Evolutionary conservation across 768 basidiomycete species (phyloP).

Genomic region (Lentinula edodes): DNA sequence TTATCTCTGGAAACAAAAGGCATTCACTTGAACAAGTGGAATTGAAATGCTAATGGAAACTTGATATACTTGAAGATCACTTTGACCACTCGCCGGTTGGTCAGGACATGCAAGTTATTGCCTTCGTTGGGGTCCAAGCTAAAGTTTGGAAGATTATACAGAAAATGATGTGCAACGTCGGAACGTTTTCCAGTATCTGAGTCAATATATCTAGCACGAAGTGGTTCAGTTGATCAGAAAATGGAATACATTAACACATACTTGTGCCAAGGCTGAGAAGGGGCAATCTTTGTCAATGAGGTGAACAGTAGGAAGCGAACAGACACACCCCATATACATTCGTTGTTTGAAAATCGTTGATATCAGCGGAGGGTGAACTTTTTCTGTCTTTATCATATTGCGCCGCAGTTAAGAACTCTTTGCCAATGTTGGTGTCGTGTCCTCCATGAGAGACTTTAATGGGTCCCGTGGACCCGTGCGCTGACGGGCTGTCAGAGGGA

Average conservation of each 20-base stretch:
- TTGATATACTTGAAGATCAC: conserved; percentile 22
- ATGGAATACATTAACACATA: background rate
- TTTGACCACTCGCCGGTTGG: conserved; percentile 19
- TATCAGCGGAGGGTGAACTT: conserved; percentile 20
- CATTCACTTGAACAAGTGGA: background rate
- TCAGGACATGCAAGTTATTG: conserved; percentile 8
- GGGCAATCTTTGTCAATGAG: background rate
- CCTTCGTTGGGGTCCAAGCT: conserved; percentile 12
- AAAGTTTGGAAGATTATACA: conserved; percentile 23
- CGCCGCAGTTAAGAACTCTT: conserved; percentile 31
- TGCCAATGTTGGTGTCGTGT: conserved; percentile 23
- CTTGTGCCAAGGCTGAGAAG: background rate
- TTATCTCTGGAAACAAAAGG: conserved; percentile 4
- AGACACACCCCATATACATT: conserved; percentile 27
- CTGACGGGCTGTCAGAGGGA: conserved; percentile 16
- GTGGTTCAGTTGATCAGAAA: background rate
- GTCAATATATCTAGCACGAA: conserved; percentile 33
- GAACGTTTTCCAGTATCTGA: conserved; percentile 30
- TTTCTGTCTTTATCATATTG: conserved; percentile 29
- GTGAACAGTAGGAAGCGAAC: background rate
- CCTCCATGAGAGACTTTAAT: conserved; percentile 33
- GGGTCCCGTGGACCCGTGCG: conserved; percentile 32
- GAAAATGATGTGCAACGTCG: conserved; percentile 27
- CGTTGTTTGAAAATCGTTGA: conserved; percentile 23
- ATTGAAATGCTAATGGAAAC: background rate